Evolutionary conservation across 192 early-diverging fungal species (phyloP).

Genomic region (Rhizophlyctis rosea): DNA sequence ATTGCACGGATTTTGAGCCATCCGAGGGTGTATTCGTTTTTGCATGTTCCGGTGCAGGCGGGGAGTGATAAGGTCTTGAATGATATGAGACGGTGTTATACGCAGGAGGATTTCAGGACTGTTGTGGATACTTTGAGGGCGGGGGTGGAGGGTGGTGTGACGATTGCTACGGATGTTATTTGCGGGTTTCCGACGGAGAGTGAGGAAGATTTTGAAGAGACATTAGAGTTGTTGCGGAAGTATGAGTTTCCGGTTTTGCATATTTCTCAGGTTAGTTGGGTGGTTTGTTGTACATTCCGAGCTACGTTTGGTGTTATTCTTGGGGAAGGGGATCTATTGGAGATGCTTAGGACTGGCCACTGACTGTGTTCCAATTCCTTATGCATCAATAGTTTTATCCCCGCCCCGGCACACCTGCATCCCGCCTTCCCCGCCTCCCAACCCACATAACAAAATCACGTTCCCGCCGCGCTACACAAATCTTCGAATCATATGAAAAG

Average conservation of each 20-base stretch:
- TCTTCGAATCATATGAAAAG: conserved; percentile 47
- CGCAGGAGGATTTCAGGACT: conserved; percentile 39
- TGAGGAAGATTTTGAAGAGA: conserved; percentile 49
- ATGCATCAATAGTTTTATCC: conserved; percentile 45
- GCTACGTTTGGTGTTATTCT: too few species aligned
- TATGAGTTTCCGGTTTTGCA: conserved; percentile 53
- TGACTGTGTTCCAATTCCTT: too few species aligned
- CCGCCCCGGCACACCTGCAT: conserved; percentile 59
- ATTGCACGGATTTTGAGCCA: conserved; percentile 49
- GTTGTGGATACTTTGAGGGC: conserved; percentile 36
- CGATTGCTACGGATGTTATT: conserved; percentile 57
- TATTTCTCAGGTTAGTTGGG: conserved; percentile 47
- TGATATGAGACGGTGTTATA: conserved; percentile 53
- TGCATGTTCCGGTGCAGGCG: conserved; percentile 60
- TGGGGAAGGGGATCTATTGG: too few species aligned
- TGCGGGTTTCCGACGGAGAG: conserved; percentile 60
- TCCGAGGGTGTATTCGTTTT: conserved; percentile 55
- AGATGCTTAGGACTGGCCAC: too few species aligned
- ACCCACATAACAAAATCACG: conserved; percentile 51
- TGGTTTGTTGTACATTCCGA: too few species aligned
- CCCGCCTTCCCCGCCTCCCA: conserved; percentile 38
- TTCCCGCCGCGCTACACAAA: conserved; percentile 33
- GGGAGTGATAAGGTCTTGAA: conserved; percentile 46
- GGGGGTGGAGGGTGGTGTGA: conserved; percentile 36
- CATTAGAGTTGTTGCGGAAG: conserved; percentile 38